Percentiles rank a stretch among this genome's conserved stretches.
phyloP scores from a whole-genome alignment of 2,329 filamentous ascomycete genomes.

The Ophiostoma fasciatum region DNA sequence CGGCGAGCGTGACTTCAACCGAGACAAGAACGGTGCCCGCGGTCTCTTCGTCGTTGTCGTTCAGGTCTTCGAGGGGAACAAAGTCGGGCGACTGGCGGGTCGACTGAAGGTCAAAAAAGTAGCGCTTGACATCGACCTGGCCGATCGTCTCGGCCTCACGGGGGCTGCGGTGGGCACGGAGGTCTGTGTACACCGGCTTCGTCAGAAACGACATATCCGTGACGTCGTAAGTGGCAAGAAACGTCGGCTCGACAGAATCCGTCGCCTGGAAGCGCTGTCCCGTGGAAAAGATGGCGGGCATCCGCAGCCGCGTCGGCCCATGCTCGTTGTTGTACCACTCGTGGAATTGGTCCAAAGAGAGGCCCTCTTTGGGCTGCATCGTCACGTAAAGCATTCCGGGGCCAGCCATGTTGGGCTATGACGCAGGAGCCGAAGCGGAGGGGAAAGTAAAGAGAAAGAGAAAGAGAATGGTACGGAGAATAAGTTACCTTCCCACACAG shows the following conservation, averaged over 20 bases:
- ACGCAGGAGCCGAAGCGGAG: neutral
- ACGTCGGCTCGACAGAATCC: constrained; percentile 49
- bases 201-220: constrained; percentile 57
- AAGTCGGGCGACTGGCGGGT: constrained; percentile 42
- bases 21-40: constrained; percentile 46
- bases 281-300: constrained; percentile 58
- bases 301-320: constrained; percentile 62
- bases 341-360: constrained; percentile 59
- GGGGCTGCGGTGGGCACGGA: constrained; percentile 42
- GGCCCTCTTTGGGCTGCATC: constrained; percentile 59
- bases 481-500: neutral
- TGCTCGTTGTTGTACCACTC: constrained; percentile 95
- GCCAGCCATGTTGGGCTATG: constrained; percentile 15
- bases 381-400: constrained; percentile 71
- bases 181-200: constrained; percentile 51
- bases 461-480: neutral
- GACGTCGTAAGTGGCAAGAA: constrained; percentile 71
- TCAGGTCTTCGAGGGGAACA: constrained; percentile 41
- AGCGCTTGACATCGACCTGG: constrained; percentile 49
- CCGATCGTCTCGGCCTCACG: constrained; percentile 39
- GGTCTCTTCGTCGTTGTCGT: constrained; percentile 43
- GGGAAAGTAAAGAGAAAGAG: neutral
- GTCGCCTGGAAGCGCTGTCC: constrained; percentile 64
- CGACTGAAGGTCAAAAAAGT: constrained; percentile 53
- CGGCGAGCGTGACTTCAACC: constrained; percentile 38